A percentile compares a stretch with the other conserved stretches of the same genome.
phyloP scores from a whole-genome alignment of 148 eudicot genomes.

The Polygonum maritimum region DNA sequence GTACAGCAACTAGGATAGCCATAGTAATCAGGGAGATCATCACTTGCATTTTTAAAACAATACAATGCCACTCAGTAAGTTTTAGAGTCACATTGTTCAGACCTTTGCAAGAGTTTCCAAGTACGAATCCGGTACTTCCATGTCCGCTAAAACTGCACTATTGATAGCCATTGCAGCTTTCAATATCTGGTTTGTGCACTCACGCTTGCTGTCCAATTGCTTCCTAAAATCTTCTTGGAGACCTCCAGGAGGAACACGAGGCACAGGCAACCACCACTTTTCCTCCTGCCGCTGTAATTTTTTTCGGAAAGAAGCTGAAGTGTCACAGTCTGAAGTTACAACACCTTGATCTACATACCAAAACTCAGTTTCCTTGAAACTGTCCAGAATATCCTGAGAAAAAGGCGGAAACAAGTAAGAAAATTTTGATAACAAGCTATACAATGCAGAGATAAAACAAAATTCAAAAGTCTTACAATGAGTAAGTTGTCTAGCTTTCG shows the following conservation, averaged over 20 bases:
- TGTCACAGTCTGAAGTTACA: constrained; percentile 53
- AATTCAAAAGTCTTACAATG: constrained; percentile 39
- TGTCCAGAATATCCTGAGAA: constrained; percentile 69
- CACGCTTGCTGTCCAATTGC: constrained; percentile 72
- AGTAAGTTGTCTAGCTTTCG: constrained; percentile 87
- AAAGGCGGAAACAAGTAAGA: background rate
- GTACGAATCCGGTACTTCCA: constrained; percentile 92
- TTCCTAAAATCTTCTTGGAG: constrained; percentile 54
- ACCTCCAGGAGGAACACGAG: constrained; percentile 82
- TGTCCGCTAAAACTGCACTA: constrained; percentile 58
- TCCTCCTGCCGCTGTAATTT: constrained; percentile 69
- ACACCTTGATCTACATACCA: constrained; percentile 97
- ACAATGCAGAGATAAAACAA: background rate
- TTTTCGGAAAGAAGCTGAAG: constrained; percentile 62
- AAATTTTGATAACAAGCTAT: background rate
- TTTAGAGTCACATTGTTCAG: constrained; percentile 7
- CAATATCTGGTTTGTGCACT: constrained; percentile 75
- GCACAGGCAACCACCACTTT: constrained; percentile 99
- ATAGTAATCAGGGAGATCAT: no score
- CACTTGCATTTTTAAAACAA: background rate
- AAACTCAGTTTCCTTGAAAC: constrained; percentile 70
- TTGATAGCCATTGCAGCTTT: constrained; percentile 92
- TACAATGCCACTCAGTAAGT: background rate
- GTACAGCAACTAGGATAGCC: background rate
- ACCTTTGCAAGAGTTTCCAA: constrained; percentile 93